phyloP scores from a whole-genome alignment of 2,329 filamentous ascomycete species.

The Pyrenophora tritici-repentis region DNA sequence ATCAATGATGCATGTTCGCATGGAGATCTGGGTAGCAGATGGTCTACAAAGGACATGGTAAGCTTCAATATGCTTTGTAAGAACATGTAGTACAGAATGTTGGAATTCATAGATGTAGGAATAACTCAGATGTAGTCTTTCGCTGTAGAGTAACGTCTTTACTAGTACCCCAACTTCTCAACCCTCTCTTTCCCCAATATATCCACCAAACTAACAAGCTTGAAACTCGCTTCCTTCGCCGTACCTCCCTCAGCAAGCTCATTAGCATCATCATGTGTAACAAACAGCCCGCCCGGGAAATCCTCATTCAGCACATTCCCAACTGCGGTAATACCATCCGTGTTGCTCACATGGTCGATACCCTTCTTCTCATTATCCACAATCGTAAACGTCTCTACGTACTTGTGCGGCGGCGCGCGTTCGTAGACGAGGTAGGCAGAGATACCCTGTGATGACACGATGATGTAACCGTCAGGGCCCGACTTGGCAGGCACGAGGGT shows the following conservation, averaged over 20 bases:
- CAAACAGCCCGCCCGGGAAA: slow-evolving; percentile 51
- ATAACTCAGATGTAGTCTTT: too few relatives aligned
- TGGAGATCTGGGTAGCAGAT: too few relatives aligned
- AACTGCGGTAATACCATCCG: slow-evolving; percentile 58
- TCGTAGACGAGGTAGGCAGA: slow-evolving; percentile 60
- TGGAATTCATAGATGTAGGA: neutral
- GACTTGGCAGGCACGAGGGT: slow-evolving; percentile 56
- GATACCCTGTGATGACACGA: slow-evolving; percentile 60
- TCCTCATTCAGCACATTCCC: slow-evolving; percentile 50
- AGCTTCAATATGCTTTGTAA: too few relatives aligned
- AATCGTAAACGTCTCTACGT: slow-evolving; percentile 57
- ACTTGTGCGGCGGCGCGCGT: slow-evolving; percentile 56
- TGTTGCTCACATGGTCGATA: slow-evolving; percentile 59
- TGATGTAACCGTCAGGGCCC: slow-evolving; percentile 54
- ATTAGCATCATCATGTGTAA: slow-evolving; percentile 61
- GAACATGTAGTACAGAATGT: neutral
- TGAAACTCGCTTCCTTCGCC: slow-evolving; percentile 57
- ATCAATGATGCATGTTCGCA: too few relatives aligned
- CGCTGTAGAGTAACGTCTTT: too few relatives aligned
- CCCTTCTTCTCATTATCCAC: slow-evolving; percentile 49
- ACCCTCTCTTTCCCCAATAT: slow-evolving; percentile 31
- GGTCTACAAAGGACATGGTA: too few relatives aligned
- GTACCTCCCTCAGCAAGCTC: slow-evolving; percentile 54
- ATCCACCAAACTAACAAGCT: slow-evolving; percentile 48
- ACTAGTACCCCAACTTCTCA: slow-evolving; percentile 28